These are phyloP conservation scores for Penstemon barbatus DNA, from an alignment of 257 asterid genomes.

Conservation along the genomic window DNA sequence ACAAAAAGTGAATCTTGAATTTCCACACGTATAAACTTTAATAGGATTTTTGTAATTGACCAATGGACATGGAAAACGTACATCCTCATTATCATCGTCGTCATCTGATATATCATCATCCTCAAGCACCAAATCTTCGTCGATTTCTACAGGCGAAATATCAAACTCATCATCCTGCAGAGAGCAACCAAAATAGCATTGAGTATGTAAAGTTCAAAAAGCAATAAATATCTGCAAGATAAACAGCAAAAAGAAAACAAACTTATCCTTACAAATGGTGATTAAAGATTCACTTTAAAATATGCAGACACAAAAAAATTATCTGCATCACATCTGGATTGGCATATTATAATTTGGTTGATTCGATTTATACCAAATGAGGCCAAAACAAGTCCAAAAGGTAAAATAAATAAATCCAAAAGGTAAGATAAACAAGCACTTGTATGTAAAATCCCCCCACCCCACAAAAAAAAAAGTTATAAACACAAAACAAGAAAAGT, in stretches of 20 bases:
- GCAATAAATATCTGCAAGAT: not conserved
- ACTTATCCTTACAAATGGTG: constrained; percentile 3
- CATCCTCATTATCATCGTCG: constrained; percentile 72
- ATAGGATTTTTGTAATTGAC: not conserved
- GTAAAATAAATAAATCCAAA: not conserved
- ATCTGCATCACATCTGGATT: not conserved
- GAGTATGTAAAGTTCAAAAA: not conserved
- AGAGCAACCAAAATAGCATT: constrained; percentile 14
- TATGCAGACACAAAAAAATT: not conserved
- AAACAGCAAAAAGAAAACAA: not conserved
- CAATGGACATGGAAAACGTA: constrained; percentile 35
- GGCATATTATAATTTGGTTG: not conserved
- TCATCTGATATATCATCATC: constrained; percentile 94
- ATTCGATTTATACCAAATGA: not conserved
- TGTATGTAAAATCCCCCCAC: not conserved
- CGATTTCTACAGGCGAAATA: constrained; percentile 76
- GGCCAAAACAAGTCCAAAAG: not conserved
- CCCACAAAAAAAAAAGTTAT: too few species aligned
- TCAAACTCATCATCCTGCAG: constrained; percentile 90
- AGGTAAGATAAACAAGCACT: not conserved
- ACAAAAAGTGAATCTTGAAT: constrained; percentile 1
- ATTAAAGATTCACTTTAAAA: not conserved
- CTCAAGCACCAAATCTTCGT: constrained; percentile 85
- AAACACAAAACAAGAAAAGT: not conserved
- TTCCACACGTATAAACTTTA: not conserved